Evolutionary conservation across 176 grass and related monocot genomes (phyloP), one percentile per base, ranked within the genome.

Genomic region (Lolium perenne): DNA sequence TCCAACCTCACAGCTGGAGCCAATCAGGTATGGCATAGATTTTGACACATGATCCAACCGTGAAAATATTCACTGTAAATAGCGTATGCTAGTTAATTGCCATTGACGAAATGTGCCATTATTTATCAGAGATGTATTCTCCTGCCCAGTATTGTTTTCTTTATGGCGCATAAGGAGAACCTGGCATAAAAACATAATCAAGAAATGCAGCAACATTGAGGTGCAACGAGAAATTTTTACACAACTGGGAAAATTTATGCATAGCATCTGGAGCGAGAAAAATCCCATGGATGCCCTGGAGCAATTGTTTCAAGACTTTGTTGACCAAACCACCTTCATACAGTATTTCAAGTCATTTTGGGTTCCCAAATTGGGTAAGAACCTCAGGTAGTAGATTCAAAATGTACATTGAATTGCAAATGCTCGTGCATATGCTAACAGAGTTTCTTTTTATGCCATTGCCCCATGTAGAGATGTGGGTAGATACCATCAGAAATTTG

Each of bases 291-390:
- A 80, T 92, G 68, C 60, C 81, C 87, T 98, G 45, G 85, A 87
- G 68, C 80, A 91, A 77, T 87, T 98, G 43, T 93, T 98, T 81
- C 87, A 92, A 86, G 95, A 98, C 76, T 98, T 98, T 80, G 69
- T 98, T 89, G 95, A 98, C 59, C 93, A 98, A 79, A 93, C 80
- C n/a, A 55, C 77, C 35, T 93, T 98, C 53, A 55, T 92, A 67
- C 88, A 92, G 55, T 98, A 98, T 89, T 98, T 98, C 78, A 98
- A 93, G 65, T 84, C 91, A 63, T 98, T 90, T 82, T 95, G 93
- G 95, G 83, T 93, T 82, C 95, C 95, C 60, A 98, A 98, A 98
- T 85, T 95, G 77, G 93, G 93, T 98, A 88, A 91, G 78, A 74
- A 80, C 80, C 32, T 43, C 2, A 40, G 51, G 0, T 20, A 38